Evolutionary conservation across 495 filamentous ascomycete species (phyloP).

Genomic region (Neurospora tetraspora): DNA sequence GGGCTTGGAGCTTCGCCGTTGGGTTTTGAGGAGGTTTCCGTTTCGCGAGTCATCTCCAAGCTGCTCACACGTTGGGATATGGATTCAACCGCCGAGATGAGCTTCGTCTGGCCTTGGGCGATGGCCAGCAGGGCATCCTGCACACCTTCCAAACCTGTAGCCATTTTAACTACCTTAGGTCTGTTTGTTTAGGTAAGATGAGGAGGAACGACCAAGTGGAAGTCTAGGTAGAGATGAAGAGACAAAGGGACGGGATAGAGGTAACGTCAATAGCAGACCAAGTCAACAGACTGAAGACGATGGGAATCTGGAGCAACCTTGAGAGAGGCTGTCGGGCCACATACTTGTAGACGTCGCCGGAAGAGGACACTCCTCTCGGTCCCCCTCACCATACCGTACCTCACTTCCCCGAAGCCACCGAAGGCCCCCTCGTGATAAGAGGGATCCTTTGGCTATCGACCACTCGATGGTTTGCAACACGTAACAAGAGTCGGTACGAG

Average conservation of each 20-base stretch:
- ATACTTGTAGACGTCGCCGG: not conserved
- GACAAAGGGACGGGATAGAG: not conserved
- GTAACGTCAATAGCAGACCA: not conserved
- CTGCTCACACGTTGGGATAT: slow-evolving; percentile 46
- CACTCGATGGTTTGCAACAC: not conserved
- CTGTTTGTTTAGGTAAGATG: not conserved
- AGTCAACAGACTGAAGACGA: not conserved
- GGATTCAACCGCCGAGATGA: slow-evolving; percentile 52
- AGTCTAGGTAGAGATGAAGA: not conserved
- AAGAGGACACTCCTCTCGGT: not conserved
- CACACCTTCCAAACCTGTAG: slow-evolving; percentile 37
- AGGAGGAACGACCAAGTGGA: not conserved
- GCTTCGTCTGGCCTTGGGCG: slow-evolving; percentile 44
- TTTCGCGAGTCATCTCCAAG: slow-evolving; percentile 11
- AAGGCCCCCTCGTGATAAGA: not conserved
- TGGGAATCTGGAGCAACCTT: not conserved
- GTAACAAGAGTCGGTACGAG: not conserved
- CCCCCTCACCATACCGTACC: not conserved
- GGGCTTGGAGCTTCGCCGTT: not conserved
- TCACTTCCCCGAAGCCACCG: not conserved
- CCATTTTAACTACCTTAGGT: not conserved
- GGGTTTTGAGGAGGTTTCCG: not conserved
- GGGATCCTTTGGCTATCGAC: not conserved
- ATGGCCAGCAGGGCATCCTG: slow-evolving; percentile 42
- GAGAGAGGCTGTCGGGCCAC: not conserved